Conservation (phyloP, 495 filamentous ascomycete species). For the Cercophora samala region DNA sequence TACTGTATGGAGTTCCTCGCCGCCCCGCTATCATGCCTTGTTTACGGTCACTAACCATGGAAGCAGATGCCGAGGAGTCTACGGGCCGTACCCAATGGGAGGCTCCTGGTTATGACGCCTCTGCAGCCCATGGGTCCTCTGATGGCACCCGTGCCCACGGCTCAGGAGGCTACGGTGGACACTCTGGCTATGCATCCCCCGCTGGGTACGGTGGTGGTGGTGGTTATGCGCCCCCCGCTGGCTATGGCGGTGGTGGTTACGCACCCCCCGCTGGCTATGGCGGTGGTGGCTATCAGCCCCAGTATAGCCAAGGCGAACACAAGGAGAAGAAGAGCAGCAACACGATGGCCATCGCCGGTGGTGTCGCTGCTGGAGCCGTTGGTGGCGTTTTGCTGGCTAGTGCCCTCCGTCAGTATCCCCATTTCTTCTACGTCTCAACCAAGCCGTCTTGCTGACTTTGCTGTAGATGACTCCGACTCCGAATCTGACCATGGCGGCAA, state of each 20-base stretch:
- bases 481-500: constrained; percentile 23
- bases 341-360: constrained; percentile 49
- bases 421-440: not conserved
- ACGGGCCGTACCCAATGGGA: constrained; percentile 63
- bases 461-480: constrained; percentile 30
- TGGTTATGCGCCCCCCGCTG: constrained; percentile 1
- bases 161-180: not conserved
- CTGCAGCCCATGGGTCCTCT: constrained; percentile 25
- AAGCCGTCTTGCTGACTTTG: constrained; percentile 16
- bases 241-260: not conserved
- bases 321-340: constrained; percentile 43
- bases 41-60: not conserved
- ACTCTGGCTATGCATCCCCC: constrained; percentile 2
- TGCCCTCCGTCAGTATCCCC: constrained; percentile 47
- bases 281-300: constrained; percentile 13
- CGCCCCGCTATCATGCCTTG: not conserved
- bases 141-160: constrained; percentile 16
- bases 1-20: constrained; percentile 39
- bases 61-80: constrained; percentile 47
- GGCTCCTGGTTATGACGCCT: constrained; percentile 38
- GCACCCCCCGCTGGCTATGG: not conserved
- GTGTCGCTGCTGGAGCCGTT: constrained; percentile 54
- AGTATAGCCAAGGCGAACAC: constrained; percentile 31
- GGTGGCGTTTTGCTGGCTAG: constrained; percentile 56
- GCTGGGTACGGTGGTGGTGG: constrained; percentile 12